Evolutionary conservation across 192 early-diverging fungal species (phyloP), one percentile per base, ranked within the genome.

Genomic region (Mortierella alpina): DNA sequence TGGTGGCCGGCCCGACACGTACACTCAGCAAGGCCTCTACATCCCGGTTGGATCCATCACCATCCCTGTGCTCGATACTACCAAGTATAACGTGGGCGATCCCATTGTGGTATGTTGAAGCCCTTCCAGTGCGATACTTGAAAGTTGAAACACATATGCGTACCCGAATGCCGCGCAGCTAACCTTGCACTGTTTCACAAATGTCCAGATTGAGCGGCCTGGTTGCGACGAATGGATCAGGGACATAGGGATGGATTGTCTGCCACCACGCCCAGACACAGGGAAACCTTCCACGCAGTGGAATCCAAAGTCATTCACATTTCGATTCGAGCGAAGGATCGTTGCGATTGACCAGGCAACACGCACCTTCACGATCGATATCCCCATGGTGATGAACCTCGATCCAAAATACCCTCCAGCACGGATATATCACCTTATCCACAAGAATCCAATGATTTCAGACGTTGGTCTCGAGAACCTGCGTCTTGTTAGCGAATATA

Each of bases 351-450:
- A 80, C 40, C 59, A 68, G 15, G 77, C 65, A 22, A 68, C 69
- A 12, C 17, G 41, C 4, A 72, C 77, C 0, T 80, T 80, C 45
- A 72, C 64, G 11, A 57, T 72, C 47, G 77, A 80, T 17, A 71
- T 80, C 13, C 77, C 77, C 0, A 80, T 72, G 77, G 77, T 80
- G 45, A 80, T 80, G 77, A 64, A 53, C 42, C 50, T 80, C 1
- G 77, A 80, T 45, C 70, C 77, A 11, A 80, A 72, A 31, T 80
- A 80, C 39, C 77, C 77, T 17, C 77, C 69, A 12, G 77, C 77
- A 40, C 48, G 70, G 7, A 60, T 80, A 18, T 80, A 80, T 46
- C 70, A 72, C 15, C 70, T 80, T 2, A 68, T 80, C 4, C 70
- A 80, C 60, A 80, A 80, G 55, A 59, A 72, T 20, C 70, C 70